Conservation (phyloP, 2,329 filamentous ascomycete species). For the Annulohypoxylon truncatum region DNA sequence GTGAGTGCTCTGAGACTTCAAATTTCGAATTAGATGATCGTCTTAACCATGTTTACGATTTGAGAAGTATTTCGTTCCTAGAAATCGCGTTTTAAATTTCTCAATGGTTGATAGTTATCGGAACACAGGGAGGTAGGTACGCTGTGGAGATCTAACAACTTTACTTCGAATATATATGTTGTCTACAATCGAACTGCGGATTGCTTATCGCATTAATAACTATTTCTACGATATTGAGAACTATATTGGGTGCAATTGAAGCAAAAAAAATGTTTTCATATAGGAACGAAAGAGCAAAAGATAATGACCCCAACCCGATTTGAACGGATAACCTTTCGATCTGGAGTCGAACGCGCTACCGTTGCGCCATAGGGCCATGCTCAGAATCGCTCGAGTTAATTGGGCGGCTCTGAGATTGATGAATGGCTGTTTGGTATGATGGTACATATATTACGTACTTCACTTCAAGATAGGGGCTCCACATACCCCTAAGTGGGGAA, state of each 20-base stretch:
- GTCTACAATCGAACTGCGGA: no score
- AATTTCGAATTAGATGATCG: not conserved
- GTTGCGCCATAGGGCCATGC: constrained; percentile 17
- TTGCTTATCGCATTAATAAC: no score
- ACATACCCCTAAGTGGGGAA: not conserved
- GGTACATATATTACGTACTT: constrained; percentile 1
- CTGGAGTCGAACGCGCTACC: constrained; percentile 26
- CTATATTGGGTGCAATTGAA: no score
- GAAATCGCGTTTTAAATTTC: no score
- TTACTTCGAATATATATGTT: no score
- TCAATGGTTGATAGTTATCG: no score
- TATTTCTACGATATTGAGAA: no score
- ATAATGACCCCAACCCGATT: constrained; percentile 20
- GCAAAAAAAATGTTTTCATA: not conserved
- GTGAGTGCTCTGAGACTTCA: not conserved
- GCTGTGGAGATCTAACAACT: no score
- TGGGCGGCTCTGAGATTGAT: not conserved
- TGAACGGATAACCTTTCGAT: constrained; percentile 27
- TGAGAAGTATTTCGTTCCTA: no score
- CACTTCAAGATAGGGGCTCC: not conserved
- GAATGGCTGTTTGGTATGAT: not conserved
- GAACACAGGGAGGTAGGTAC: no score
- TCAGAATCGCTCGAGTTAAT: not conserved
- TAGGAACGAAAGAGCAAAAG: no score
- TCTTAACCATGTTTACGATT: no score